Evolutionary conservation across 2,329 filamentous ascomycete species (phyloP).

Genomic region (Neopestalotiopsis sp.): DNA sequence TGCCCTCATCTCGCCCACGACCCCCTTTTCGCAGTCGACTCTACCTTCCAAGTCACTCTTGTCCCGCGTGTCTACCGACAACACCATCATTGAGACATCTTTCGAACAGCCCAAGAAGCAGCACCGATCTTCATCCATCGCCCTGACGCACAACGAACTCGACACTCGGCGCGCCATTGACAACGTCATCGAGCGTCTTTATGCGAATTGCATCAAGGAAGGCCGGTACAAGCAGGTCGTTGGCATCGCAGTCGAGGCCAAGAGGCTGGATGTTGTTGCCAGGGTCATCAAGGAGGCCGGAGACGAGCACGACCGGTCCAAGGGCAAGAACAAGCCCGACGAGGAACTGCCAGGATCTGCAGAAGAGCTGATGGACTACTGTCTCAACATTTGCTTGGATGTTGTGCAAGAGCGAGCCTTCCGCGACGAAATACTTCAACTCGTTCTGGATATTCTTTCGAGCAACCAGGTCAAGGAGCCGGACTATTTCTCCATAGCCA

Average conservation of each 20-base stretch:
- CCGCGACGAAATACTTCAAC: constrained; percentile 80
- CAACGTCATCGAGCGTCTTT: constrained; percentile 83
- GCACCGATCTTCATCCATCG: constrained; percentile 63
- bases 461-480: constrained; percentile 86
- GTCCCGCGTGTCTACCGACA: constrained; percentile 77
- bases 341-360: constrained; percentile 64
- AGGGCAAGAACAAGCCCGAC: constrained; percentile 60
- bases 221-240: constrained; percentile 95
- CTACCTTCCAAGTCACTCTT: constrained; percentile 93
- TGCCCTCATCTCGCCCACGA: constrained; percentile 83
- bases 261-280: constrained; percentile 86
- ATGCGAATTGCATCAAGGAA: constrained; percentile 85
- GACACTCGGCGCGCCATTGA: constrained; percentile 82
- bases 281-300: constrained; percentile 88
- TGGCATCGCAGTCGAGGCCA: constrained; percentile 93
- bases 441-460: constrained; percentile 88
- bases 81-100: constrained; percentile 64
- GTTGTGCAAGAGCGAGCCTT: constrained; percentile 92
- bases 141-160: constrained; percentile 66
- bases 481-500: constrained; percentile 97
- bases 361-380: constrained; percentile 96
- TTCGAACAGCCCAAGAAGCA: constrained; percentile 60
- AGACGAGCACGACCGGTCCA: constrained; percentile 78
- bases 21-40: constrained; percentile 92
- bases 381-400: constrained; percentile 95